These are phyloP conservation scores for Acanthamoeba sp. DNA, from an alignment of 208 protist species.

Conservation along the genomic window DNA sequence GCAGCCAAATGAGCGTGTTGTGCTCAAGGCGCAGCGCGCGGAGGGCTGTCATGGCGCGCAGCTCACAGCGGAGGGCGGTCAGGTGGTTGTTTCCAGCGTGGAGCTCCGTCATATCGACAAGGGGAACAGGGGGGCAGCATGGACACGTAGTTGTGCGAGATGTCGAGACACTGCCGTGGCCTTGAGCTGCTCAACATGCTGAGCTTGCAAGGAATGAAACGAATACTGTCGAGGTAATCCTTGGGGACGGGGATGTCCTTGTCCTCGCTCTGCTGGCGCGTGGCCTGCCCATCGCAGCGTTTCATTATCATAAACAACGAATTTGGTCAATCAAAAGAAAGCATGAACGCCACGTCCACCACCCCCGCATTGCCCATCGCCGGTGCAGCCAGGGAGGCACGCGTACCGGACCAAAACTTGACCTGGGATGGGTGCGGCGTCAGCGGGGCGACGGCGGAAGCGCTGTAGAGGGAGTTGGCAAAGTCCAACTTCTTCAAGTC, in stretches of 20 bases:
- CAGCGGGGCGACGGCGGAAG: neutral
- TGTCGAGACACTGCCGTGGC: neutral
- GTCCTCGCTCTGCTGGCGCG: neutral
- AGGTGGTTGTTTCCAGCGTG: neutral
- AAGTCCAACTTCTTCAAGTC: constrained; percentile 1
- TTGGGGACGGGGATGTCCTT: constrained; percentile 14
- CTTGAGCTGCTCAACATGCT: neutral
- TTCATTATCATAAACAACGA: no score
- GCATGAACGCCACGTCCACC: neutral
- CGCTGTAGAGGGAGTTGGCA: neutral
- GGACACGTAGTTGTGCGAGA: constrained; percentile 25
- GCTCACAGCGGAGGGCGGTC: neutral
- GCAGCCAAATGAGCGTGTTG: neutral
- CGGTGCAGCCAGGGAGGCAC: no score
- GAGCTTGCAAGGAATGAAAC: neutral
- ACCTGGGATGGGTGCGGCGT: constrained; percentile 47
- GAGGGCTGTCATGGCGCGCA: neutral
- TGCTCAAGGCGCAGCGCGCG: neutral
- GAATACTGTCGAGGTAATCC: constrained; percentile 35
- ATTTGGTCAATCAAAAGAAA: no score
- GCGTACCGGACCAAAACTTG: constrained; percentile 59
- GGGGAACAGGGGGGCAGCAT: neutral
- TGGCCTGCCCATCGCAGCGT: constrained; percentile 28
- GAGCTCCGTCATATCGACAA: neutral
- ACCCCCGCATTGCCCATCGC: neutral